These are phyloP conservation scores for Tricholoma flavovirens DNA, from an alignment of 768 basidiomycete species.

Conservation along the genomic window DNA sequence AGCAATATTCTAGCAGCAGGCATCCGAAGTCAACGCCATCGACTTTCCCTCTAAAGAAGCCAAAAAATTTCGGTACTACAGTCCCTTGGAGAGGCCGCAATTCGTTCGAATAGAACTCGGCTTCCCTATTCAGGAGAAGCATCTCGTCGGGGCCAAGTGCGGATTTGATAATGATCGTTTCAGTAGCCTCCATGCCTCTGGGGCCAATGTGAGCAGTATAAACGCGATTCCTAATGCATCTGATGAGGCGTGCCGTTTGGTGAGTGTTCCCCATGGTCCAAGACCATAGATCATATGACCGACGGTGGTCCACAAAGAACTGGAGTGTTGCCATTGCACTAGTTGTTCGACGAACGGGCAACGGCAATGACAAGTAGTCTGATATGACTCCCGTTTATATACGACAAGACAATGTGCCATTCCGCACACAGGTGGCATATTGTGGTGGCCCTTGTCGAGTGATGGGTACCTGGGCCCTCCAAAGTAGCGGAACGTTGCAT, in stretches of 20 bases:
- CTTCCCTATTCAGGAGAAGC: conserved; percentile 25
- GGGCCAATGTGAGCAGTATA: conserved; percentile 19
- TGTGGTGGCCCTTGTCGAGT: background rate
- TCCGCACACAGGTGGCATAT: background rate
- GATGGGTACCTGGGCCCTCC: background rate
- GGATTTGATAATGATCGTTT: conserved; percentile 29
- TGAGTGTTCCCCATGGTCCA: conserved; percentile 18
- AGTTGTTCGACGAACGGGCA: too few species aligned
- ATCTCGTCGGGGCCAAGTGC: conserved; percentile 21
- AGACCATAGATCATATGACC: conserved; percentile 23
- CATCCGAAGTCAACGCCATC: conserved; percentile 23
- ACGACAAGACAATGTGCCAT: conserved; percentile 3
- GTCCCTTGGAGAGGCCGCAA: conserved; percentile 30
- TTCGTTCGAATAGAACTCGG: conserved; percentile 26
- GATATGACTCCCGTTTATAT: background rate
- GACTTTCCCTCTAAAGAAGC: conserved; percentile 27
- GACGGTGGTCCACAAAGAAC: conserved; percentile 17
- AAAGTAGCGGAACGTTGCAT: background rate
- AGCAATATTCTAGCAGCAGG: conserved; percentile 35
- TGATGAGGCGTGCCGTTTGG: conserved; percentile 18
- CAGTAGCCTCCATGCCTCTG: conserved; percentile 10
- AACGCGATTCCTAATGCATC: conserved; percentile 15
- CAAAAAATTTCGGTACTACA: conserved; percentile 33
- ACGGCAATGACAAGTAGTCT: background rate
- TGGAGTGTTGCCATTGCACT: conserved; percentile 24